Evolutionary conservation across 768 basidiomycete genomes (phyloP).

Genomic region (Tephrocybe rancida): DNA sequence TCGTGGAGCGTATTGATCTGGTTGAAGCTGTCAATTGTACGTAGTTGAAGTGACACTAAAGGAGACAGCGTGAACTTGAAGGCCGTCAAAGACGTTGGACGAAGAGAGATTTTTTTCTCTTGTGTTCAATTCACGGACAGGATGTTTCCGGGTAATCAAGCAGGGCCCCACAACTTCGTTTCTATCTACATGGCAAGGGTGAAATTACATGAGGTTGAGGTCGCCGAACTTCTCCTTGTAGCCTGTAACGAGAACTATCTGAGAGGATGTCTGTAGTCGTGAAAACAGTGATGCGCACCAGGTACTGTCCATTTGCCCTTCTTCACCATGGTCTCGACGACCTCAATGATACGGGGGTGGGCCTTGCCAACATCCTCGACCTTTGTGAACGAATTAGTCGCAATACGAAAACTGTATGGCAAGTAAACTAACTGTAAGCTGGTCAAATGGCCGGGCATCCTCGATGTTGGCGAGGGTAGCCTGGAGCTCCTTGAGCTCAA

Average conservation of each 20-base stretch:
- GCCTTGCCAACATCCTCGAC: conserved; percentile 89
- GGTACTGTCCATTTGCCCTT: conserved; percentile 99
- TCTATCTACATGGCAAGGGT: conserved; percentile 13
- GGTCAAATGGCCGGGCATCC: conserved; percentile 95
- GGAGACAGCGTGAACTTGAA: too few species aligned
- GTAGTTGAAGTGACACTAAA: too few species aligned
- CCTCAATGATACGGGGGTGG: conserved; percentile 88
- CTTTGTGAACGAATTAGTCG: conserved; percentile 37
- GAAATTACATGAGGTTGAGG: conserved; percentile 81
- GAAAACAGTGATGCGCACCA: conserved; percentile 46
- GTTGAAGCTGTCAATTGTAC: conserved; percentile 15
- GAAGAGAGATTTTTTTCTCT: too few species aligned
- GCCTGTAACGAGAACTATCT: conserved; percentile 42
- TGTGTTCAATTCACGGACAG: too few species aligned
- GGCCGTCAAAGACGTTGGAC: too few species aligned
- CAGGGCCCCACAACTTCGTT: background rate
- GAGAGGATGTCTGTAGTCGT: background rate
- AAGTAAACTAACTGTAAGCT: conserved; percentile 71
- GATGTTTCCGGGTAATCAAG: too few species aligned
- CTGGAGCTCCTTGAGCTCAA: conserved; percentile 89
- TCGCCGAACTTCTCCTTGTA: conserved; percentile 98
- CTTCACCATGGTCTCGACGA: conserved; percentile 93
- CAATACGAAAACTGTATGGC: background rate
- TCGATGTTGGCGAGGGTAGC: conserved; percentile 96
- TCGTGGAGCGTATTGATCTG: conserved; percentile 35